Percentiles rank a stretch among this genome's conserved stretches.
These are phyloP conservation scores for Lecanicillium sp. DNA, from an alignment of 2,329 filamentous ascomycete species.

Conservation along the genomic window DNA sequence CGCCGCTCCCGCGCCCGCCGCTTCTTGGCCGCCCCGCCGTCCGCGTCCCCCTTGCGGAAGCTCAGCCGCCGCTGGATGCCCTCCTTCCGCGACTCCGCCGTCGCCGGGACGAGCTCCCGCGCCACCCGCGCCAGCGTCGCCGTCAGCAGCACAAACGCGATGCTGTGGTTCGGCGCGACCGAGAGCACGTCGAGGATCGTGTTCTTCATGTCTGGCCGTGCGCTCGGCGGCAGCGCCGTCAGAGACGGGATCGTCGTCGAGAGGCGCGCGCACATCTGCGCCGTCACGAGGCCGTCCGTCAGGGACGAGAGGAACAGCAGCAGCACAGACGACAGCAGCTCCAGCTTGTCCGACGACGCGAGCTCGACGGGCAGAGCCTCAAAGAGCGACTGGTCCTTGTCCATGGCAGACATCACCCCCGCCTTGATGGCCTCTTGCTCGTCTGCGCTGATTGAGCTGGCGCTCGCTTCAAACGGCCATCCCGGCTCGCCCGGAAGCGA, in stretches of 20 bases:
- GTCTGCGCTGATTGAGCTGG: slow-evolving; percentile 24
- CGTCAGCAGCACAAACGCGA: slow-evolving; percentile 82
- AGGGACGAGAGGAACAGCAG: slow-evolving; percentile 69
- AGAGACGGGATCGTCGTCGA: slow-evolving; percentile 49
- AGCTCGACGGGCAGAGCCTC: slow-evolving; percentile 58
- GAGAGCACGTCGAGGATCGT: slow-evolving; percentile 68
- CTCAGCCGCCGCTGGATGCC: slow-evolving; percentile 41
- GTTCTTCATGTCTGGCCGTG: slow-evolving; percentile 39
- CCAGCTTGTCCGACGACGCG: slow-evolving; percentile 61
- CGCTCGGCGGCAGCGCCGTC: slow-evolving; percentile 19
- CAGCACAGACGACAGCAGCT: slow-evolving; percentile 66
- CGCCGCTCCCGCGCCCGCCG: slow-evolving; percentile 53
- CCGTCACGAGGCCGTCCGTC: slow-evolving; percentile 71
- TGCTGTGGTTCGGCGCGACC: slow-evolving; percentile 69
- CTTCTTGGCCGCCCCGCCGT: slow-evolving; percentile 28
- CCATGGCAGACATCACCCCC: slow-evolving; percentile 59
- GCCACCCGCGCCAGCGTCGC: slow-evolving; percentile 60
- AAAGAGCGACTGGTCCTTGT: slow-evolving; percentile 58
- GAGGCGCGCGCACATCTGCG: slow-evolving; percentile 62
- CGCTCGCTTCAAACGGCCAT: slow-evolving; percentile 52
- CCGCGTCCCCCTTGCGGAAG: slow-evolving; percentile 33
- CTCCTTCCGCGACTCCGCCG: slow-evolving; percentile 23
- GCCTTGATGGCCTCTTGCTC: slow-evolving; percentile 26
- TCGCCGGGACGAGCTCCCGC: slow-evolving; percentile 40
- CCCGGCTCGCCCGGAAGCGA: slow-evolving; percentile 47